Conservation (phyloP, 2,329 filamentous ascomycete genomes). For the Alternaria ventricosa region DNA sequence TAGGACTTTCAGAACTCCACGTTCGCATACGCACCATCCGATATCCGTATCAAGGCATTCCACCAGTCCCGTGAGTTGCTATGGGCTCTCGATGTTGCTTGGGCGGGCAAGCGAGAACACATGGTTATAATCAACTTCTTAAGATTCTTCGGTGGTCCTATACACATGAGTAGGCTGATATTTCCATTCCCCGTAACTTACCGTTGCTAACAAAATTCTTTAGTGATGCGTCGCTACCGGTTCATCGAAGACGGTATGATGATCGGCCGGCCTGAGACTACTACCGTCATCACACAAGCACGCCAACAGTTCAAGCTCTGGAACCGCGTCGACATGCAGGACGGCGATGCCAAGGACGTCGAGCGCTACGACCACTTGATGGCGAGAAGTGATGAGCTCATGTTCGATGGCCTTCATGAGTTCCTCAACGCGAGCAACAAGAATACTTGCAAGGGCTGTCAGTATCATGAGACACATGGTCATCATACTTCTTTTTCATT, state of each 20-base stretch:
- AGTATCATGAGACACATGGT: background rate
- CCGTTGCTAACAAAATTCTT: background rate
- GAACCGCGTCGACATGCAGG: background rate
- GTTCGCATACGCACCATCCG: conserved; percentile 37
- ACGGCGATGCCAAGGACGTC: background rate
- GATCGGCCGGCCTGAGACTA: background rate
- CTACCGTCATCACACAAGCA: background rate
- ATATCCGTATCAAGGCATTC: conserved; percentile 30
- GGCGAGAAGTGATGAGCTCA: background rate
- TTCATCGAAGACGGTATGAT: conserved; percentile 10
- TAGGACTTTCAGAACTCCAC: conserved; percentile 31
- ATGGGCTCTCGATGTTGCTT: conserved; percentile 40
- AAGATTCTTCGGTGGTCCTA: conserved; percentile 5
- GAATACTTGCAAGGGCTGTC: background rate
- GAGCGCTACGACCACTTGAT: background rate
- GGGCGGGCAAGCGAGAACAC: background rate
- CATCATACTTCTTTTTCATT: background rate
- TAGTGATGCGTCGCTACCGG: conserved; percentile 13
- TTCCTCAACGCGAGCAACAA: background rate
- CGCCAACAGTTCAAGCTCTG: background rate
- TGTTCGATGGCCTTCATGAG: background rate
- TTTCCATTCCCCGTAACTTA: background rate
- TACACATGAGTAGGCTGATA: conserved; percentile 3
- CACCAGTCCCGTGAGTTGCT: conserved; percentile 37
- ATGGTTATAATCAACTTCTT: conserved; percentile 4